Percentiles rank a stretch among this genome's conserved stretches.
These are phyloP conservation scores for Viola pubescens DNA, from an alignment of 441 rosid species.

Conservation along the genomic window DNA sequence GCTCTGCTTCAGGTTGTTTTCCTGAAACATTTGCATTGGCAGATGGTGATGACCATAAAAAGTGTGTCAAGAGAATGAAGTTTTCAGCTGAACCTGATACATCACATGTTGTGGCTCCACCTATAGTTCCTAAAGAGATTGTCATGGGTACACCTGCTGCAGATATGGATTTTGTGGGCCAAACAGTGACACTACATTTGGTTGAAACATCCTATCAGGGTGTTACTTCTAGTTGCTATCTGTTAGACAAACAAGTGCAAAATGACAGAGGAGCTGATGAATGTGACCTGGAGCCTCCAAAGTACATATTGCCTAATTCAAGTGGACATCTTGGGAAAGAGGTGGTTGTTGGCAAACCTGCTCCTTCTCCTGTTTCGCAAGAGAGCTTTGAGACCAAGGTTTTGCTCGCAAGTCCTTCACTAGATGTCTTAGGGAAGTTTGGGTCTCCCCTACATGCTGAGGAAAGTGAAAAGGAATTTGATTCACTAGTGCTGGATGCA, in stretches of 20 bases:
- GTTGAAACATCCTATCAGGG: slow-evolving; percentile 64
- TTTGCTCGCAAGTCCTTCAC: slow-evolving; percentile 37
- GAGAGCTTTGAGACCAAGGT: slow-evolving; percentile 56
- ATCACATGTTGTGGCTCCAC: slow-evolving; percentile 20
- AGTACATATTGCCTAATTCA: slow-evolving; percentile 27
- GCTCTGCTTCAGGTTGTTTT: slow-evolving; percentile 26
- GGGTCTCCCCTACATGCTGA: slow-evolving; percentile 25
- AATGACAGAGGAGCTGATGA: slow-evolving; percentile 24
- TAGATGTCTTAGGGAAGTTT: slow-evolving; percentile 26
- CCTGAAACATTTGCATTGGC: slow-evolving; percentile 27
- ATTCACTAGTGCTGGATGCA: slow-evolving; percentile 24
- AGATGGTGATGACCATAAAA: slow-evolving; percentile 32
- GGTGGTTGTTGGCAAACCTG: slow-evolving; percentile 33
- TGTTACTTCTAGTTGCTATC: slow-evolving; percentile 44
- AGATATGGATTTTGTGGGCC: slow-evolving; percentile 23
- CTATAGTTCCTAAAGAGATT: slow-evolving; percentile 18
- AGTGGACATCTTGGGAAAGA: slow-evolving; percentile 38
- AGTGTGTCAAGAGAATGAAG: slow-evolving; percentile 39
- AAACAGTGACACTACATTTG: slow-evolving; percentile 35
- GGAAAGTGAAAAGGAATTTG: slow-evolving; percentile 24
- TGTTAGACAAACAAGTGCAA: slow-evolving; percentile 39
- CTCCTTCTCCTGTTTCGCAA: slow-evolving; percentile 74
- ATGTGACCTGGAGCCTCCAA: slow-evolving; percentile 24
- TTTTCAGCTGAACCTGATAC: slow-evolving; percentile 30
- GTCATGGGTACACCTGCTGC: slow-evolving; percentile 20